Evolutionary conservation across 805 yeast genomes (phyloP), one percentile per base, ranked within the genome.

Genomic region (Ogataea ramenticola): DNA sequence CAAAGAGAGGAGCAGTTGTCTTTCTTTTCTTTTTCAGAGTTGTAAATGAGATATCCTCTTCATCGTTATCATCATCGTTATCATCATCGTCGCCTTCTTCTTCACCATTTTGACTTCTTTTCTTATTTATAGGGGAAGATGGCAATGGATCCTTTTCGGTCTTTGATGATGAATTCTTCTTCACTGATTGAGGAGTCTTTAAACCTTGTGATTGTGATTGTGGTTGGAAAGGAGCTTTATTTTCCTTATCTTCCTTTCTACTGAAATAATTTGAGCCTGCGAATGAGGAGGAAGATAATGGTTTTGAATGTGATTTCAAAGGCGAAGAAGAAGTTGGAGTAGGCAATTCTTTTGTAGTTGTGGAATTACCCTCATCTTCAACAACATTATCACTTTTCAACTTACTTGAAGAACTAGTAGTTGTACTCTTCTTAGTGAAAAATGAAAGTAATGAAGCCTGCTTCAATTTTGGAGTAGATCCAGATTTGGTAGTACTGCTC

Each of bases 401-500:
- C n/a, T n/a, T n/a, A n/a, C n/a, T n/a, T n/a, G n/a, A n/a, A n/a
- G n/a, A n/a, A n/a, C n/a, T n/a, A n/a, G n/a, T n/a, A n/a, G n/a
- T n/a, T 20, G 37, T 4, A 11, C 37, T 17, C 6, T 30, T 16
- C 33, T 47, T 54, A 5, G 50, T 21, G 39, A 63, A 63, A 41
- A 63, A 63, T 3, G 67, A 60, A 45, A 63, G 48, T 41, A 63
- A 47, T 6, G 62, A 56, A 7, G 61, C 35, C 46, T 63, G 66
- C 44, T 60, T 58, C 48, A 55, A 33, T 46, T 47, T 26, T 39
- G 45, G 40, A 36, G 47, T 40, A 24, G 10, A 6, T 24, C 27
- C 27, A 7, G 27, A 10, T 24, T 24, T 24, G 6, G 27, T 24
- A 24, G 27, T 24, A 24, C 27, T 24, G 27, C 27, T 24, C 27